phyloP scores from a whole-genome alignment of 305 asterid genomes.

The Fraxinus dipetala region DNA sequence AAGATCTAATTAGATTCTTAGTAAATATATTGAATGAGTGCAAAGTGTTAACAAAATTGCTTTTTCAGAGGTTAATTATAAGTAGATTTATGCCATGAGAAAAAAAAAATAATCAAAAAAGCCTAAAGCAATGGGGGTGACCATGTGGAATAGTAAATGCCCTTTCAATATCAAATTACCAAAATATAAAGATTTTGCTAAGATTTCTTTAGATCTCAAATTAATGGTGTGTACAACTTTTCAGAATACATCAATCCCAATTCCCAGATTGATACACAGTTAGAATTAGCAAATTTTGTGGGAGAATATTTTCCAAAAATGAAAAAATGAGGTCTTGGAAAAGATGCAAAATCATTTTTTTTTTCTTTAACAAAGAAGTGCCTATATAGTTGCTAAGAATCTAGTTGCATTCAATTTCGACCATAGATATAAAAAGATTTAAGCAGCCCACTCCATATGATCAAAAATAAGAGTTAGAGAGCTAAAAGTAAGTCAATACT shows the following conservation, averaged over 20 bases:
- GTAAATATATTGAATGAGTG: not conserved
- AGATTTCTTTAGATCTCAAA: slow-evolving; percentile 48
- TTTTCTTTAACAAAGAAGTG: too few relatives aligned
- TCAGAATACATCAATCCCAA: slow-evolving; percentile 29
- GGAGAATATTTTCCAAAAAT: slow-evolving; percentile 24
- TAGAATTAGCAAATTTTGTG: slow-evolving; percentile 13
- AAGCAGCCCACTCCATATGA: too few relatives aligned
- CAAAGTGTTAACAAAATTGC: not conserved
- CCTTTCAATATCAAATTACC: slow-evolving; percentile 30
- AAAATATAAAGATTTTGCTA: slow-evolving; percentile 34
- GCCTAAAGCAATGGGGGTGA: not conserved
- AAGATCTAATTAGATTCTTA: not conserved
- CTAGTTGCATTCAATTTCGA: too few relatives aligned
- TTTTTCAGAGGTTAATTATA: slow-evolving; percentile 1
- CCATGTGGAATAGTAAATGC: slow-evolving; percentile 27
- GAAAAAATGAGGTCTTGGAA: slow-evolving; percentile 21
- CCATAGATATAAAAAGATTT: too few relatives aligned
- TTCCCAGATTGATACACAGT: slow-evolving; percentile 16
- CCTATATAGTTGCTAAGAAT: too few relatives aligned
- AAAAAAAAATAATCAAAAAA: not conserved
- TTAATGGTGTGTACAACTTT: slow-evolving; percentile 35
- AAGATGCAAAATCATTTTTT: not conserved
- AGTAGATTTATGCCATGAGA: not conserved
- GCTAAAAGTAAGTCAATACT: too few relatives aligned
- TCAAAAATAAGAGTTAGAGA: too few relatives aligned